phyloP scores from a whole-genome alignment of 805 yeast genomes.

The Helenozyma baotianmanensis region DNA sequence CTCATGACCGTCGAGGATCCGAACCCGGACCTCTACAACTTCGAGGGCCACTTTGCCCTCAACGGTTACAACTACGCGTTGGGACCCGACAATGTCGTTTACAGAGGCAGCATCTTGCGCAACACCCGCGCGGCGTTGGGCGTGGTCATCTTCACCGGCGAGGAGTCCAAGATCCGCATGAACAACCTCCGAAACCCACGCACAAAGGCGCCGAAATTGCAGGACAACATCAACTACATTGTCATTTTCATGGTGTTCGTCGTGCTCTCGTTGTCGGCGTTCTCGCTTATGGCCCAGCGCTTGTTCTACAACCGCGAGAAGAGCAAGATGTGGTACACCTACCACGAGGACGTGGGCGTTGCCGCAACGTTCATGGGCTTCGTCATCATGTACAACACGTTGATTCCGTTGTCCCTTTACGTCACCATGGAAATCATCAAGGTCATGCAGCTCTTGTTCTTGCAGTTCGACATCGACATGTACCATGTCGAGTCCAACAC shows the following conservation, averaged over 20 bases:
- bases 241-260: constrained; percentile 84
- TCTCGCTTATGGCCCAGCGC: constrained; percentile 77
- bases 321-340: constrained; percentile 65
- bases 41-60: constrained; percentile 68
- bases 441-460: constrained; percentile 72
- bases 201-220: constrained; percentile 89
- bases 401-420: constrained; percentile 90
- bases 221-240: constrained; percentile 73
- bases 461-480: constrained; percentile 94
- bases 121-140: constrained; percentile 77
- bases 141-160: constrained; percentile 87
- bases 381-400: constrained; percentile 93
- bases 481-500: constrained; percentile 79
- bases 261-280: constrained; percentile 68
- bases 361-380: constrained; percentile 94
- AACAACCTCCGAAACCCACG: constrained; percentile 88
- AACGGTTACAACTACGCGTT: constrained; percentile 47
- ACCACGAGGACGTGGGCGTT: constrained; percentile 68
- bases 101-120: constrained; percentile 85
- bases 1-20: constrained; percentile 82
- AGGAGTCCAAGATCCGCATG: constrained; percentile 93
- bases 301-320: constrained; percentile 40
- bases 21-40: constrained; percentile 83
- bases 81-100: constrained; percentile 76
- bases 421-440: constrained; percentile 96